Base-by-base conservation (phyloP, 306 rosid species). In the Lathyrus aphaca region DNA sequence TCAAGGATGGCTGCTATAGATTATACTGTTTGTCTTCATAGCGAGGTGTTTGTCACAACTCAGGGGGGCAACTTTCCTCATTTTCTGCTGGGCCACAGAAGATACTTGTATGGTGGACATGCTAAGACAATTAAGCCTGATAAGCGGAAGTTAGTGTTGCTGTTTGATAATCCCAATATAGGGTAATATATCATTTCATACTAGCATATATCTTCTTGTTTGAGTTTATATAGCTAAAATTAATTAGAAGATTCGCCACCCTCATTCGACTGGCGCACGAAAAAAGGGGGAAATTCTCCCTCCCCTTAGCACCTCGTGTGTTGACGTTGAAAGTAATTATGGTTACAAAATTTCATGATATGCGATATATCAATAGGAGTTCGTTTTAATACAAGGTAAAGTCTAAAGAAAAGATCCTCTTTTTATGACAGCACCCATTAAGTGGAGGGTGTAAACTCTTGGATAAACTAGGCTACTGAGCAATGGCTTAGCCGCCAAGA, bases 1-100 rank as follows among this genome's bases (percentile, higher is more conserved):
- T 94, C 99, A 82, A 86, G 99, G 89, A 94, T 94, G 99, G 99
- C 99, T 79, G 96, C 99, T 49, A 82, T 91, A 77, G 99, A 94
- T 80, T 94, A 94, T 82, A 91, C 96, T 23, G 99, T 94, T 79
- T 94, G 99, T 76, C 97, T 94, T 69, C 96, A 91, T 64, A 89
- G 99, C 73, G 97, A 94, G 87, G 99, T 86, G 75, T 94, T 94
- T 80, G 99, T 94, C 81, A 94, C 99, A 74, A 91, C 99, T 63
- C 99, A 94, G 70, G 99, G 97, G 29, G 99, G 97, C 59, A 94
- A 94, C 87, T 94, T 94, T 81, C 99, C 99, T 68, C 99, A 94
- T 84, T 91, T 94, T 74, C 79, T 91, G 65, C 84, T 89, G 74
- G 99, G 99, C 77, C 99, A 94, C 84, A 81, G 99, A 66, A 84